phyloP scores from a whole-genome alignment of 2,329 filamentous ascomycete genomes.

The Emmonsiellopsis sp. region DNA sequence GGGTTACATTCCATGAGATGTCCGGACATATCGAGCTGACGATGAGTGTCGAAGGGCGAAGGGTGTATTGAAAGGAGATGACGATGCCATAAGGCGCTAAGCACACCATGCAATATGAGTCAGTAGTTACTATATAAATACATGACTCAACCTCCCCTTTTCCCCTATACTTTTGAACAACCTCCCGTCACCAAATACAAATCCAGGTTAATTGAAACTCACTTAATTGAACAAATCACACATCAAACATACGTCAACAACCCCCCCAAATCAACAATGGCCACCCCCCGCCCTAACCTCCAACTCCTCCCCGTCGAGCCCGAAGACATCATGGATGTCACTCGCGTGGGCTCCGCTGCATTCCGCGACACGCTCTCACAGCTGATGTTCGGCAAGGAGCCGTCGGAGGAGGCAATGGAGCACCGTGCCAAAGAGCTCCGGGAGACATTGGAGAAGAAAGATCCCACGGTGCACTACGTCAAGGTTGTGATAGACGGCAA shows the following conservation, averaged over 20 bases:
- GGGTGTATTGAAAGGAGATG: too few species aligned
- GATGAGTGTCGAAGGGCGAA: too few species aligned
- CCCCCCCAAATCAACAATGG: background rate
- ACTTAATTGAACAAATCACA: background rate
- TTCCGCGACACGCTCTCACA: constrained; percentile 6
- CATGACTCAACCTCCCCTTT: background rate
- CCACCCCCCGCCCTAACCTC: constrained; percentile 7
- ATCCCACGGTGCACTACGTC: background rate
- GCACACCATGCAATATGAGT: too few species aligned
- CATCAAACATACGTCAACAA: background rate
- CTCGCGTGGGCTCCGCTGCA: constrained; percentile 34
- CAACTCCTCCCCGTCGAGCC: constrained; percentile 12
- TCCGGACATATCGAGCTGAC: too few species aligned
- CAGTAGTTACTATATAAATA: background rate
- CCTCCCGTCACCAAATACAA: background rate
- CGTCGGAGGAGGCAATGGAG: background rate
- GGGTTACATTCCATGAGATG: too few species aligned
- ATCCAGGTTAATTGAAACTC: background rate
- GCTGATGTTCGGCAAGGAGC: constrained; percentile 4
- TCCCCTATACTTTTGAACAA: background rate
- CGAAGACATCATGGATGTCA: constrained; percentile 10
- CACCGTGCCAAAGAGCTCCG: constrained; percentile 3
- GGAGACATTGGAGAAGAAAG: background rate
- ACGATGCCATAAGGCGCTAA: too few species aligned
- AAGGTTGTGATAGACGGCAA: constrained; percentile 9